Evolutionary conservation across 768 basidiomycete genomes (phyloP).

Genomic region (Mycena alexandri): DNA sequence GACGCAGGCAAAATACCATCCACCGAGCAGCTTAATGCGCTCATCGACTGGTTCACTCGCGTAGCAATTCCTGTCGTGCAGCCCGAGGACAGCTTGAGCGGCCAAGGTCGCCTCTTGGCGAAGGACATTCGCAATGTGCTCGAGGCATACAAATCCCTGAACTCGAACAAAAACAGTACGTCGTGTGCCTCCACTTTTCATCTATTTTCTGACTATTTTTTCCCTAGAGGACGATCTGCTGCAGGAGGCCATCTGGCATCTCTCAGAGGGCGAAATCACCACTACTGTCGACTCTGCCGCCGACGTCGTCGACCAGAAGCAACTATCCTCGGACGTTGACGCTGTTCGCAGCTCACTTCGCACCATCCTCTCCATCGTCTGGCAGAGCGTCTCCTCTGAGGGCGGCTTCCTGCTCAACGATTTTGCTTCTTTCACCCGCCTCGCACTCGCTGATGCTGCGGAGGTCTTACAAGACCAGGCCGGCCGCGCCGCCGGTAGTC

Average conservation of each 20-base stretch:
- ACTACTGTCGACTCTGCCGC: conserved; percentile 49
- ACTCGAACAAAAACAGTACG: conserved; percentile 69
- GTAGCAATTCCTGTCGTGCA: conserved; percentile 63
- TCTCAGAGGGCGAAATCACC: conserved; percentile 66
- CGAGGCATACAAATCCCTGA: conserved; percentile 68
- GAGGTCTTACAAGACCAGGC: conserved; percentile 70
- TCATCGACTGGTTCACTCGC: conserved; percentile 68
- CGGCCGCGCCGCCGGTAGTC: conserved; percentile 59
- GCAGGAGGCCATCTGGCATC: conserved; percentile 76
- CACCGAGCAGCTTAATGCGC: conserved; percentile 65
- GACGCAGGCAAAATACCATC: conserved; percentile 79
- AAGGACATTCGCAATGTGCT: conserved; percentile 64
- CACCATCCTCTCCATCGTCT: conserved; percentile 64
- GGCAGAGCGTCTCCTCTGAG: conserved; percentile 66
- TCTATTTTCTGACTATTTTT: conserved; percentile 12
- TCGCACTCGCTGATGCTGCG: conserved; percentile 76
- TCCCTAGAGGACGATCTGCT: conserved; percentile 72
- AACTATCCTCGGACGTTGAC: conserved; percentile 63
- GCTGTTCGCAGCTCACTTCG: conserved; percentile 64
- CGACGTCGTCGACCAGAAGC: conserved; percentile 52
- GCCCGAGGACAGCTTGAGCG: conserved; percentile 61
- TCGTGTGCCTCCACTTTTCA: neutral
- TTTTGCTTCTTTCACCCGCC: conserved; percentile 73
- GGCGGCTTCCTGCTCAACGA: conserved; percentile 68
- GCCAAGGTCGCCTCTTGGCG: conserved; percentile 67